These are phyloP conservation scores for Emmonsiellopsis sp. DNA, from an alignment of 2,329 filamentous ascomycete genomes.

Conservation along the genomic window DNA sequence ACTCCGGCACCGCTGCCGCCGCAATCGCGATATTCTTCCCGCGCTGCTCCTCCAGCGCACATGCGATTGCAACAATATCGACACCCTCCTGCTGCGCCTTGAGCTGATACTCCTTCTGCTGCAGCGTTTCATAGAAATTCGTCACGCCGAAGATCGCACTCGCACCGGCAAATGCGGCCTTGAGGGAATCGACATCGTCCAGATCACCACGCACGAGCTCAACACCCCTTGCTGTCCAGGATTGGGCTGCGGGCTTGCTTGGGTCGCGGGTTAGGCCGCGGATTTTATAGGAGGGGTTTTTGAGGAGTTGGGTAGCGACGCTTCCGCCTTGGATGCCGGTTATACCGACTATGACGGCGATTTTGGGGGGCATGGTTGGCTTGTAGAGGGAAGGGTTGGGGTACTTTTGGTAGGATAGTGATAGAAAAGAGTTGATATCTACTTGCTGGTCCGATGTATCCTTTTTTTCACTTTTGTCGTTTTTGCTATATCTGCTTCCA, in stretches of 20 bases:
- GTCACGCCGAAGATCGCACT: conserved; percentile 36
- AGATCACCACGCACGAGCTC: conserved; percentile 23
- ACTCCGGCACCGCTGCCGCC: conserved; percentile 26
- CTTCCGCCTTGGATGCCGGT: conserved; percentile 27
- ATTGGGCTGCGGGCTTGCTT: conserved; percentile 14
- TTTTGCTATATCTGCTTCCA: no score
- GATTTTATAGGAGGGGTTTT: conserved; percentile 19
- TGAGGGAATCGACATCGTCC: conserved; percentile 19
- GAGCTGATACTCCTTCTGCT: conserved; percentile 16
- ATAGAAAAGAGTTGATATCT: no score
- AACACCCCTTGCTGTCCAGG: conserved; percentile 17
- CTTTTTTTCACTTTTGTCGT: no score
- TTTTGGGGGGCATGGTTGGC: conserved; percentile 13
- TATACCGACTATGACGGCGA: conserved; percentile 27
- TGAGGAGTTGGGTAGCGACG: conserved; percentile 21
- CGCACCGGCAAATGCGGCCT: conserved; percentile 30
- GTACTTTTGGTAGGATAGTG: no score
- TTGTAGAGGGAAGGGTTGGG: no score
- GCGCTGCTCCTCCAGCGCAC: conserved; percentile 27
- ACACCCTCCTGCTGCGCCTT: conserved; percentile 20
- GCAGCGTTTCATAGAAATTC: conserved; percentile 34
- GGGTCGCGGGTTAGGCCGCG: conserved; percentile 26
- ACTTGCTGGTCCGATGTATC: no score
- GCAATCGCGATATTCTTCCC: conserved; percentile 37
- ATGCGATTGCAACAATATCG: no score